Evolutionary conservation across 768 basidiomycete genomes (phyloP), one percentile per base, ranked within the genome.

Genomic region (Lentinula lateritia): DNA sequence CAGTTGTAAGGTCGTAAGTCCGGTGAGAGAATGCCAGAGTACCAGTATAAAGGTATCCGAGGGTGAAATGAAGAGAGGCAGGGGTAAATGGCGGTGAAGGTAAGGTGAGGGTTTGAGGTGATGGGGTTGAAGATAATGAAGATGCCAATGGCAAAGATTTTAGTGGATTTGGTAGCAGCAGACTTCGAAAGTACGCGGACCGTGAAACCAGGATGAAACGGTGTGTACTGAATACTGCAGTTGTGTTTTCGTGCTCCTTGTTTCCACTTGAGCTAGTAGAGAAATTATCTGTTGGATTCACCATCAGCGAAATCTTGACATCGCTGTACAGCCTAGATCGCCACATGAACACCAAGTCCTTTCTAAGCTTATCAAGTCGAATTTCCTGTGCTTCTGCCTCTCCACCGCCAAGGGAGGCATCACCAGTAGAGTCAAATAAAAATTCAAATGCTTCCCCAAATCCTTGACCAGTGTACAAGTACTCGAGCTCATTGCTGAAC

Each of bases 31-130:
- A 97, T 34, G 89, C 80, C 50, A 98, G 88, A 4, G 94, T 96
- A 46, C 96, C 97, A 5, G 94, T 92, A 69, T 98, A 98, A 50
- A 98, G 86, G 75, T 90, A 98, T 3, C 94, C 94, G 52, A 98
- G 83, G 42, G 93, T 93, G 71, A 98, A 98, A 70, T 96, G 93
- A 5, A 97, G 80, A 0, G 94, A 92, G 1, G 95, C 90, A 0
- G 95, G 93, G 0, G 96, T 96, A 74, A 98, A 98, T 0, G 95
- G 95, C 0, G 96, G 95, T 0, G 89, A 93, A 1, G 92, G 93
- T 5, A 98, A 83, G 0, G 80, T 85, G 10, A 97, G 74, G 0
- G 83, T 86, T 0, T 84, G 72, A 0, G 82, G 82, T 10, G 45
- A 67, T 54, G 46, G 67, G 18, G 46, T 65, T 56, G 53, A 71